Evolutionary conservation across 108 stramenopile genomes (phyloP).

Genomic region (Cylindrotheca closterium): DNA sequence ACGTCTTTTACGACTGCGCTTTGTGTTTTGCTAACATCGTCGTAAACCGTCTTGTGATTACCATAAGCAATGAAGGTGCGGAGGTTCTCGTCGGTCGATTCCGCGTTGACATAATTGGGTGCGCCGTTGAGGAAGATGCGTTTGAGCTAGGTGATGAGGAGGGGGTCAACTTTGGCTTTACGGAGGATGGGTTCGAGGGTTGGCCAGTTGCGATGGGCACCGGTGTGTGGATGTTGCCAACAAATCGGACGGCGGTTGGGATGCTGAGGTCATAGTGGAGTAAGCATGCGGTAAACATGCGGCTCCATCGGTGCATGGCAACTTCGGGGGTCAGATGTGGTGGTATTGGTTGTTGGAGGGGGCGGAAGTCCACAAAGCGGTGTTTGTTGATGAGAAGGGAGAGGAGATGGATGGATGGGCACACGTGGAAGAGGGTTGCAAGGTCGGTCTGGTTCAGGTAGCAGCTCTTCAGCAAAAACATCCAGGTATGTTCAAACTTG

Average conservation of each 20-base stretch:
- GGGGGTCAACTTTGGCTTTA: background rate
- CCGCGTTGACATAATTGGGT: conserved; percentile 1
- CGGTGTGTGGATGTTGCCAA: conserved; percentile 7
- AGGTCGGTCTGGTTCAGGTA: background rate
- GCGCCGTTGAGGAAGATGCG: conserved; percentile 4
- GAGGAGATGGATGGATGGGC: background rate
- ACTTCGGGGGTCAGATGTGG: background rate
- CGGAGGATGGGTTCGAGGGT: background rate
- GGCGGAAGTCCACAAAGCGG: background rate
- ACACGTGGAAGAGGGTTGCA: background rate
- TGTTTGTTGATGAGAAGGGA: background rate
- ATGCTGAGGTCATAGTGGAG: background rate
- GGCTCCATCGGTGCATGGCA: background rate
- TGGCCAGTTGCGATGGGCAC: background rate
- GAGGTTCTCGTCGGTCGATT: conserved; percentile 15
- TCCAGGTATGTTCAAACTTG: background rate
- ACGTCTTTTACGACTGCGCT: conserved; percentile 10
- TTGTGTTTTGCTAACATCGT: background rate
- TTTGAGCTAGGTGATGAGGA: background rate
- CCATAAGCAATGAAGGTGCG: conserved; percentile 9
- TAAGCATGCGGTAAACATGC: background rate
- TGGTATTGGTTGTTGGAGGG: background rate
- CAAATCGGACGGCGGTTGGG: background rate
- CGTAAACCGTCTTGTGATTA: conserved; percentile 9
- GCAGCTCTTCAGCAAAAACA: background rate